phyloP scores from a whole-genome alignment of 2,329 filamentous ascomycete species.

The Penicillium crustosum region DNA sequence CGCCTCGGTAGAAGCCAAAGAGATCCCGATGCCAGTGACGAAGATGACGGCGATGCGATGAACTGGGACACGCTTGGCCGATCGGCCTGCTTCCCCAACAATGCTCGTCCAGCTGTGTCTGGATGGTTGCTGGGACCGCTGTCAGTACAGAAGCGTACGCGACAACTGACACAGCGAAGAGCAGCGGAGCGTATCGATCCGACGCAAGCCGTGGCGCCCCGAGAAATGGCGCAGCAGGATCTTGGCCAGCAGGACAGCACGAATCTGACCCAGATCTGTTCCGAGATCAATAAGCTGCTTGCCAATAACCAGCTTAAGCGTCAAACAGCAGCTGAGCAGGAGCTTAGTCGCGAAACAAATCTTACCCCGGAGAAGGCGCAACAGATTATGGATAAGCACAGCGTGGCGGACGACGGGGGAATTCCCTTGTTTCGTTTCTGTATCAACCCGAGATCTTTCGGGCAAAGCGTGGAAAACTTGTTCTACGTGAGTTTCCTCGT shows the following conservation, averaged over 20 bases:
- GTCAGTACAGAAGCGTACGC: constrained; percentile 80
- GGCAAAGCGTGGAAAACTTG: constrained; percentile 92
- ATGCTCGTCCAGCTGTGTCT: constrained; percentile 71
- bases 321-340: constrained; percentile 50
- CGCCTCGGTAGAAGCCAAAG: constrained; percentile 33
- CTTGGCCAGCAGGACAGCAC: constrained; percentile 74
- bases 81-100: constrained; percentile 71
- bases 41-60: constrained; percentile 70
- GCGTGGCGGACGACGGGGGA: constrained; percentile 67
- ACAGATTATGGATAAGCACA: constrained; percentile 63
- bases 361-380: constrained; percentile 41
- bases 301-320: constrained; percentile 43
- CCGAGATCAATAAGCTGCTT: constrained; percentile 68
- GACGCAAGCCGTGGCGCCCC: constrained; percentile 68
- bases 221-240: constrained; percentile 73
- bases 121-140: constrained; percentile 86
- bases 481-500: constrained; percentile 97
- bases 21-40: constrained; percentile 59
- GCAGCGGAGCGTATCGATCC: constrained; percentile 67
- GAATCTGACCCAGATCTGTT: constrained; percentile 75
- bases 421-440: constrained; percentile 83
- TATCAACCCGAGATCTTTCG: constrained; percentile 85
- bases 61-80: constrained; percentile 85
- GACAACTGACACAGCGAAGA: constrained; percentile 68
- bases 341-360: constrained; percentile 36